A percentile compares a stretch with the other conserved stretches of the same genome.
phyloP scores from a whole-genome alignment of 2,329 filamentous ascomycete genomes.

The Colletotrichum gloeosporioides region DNA sequence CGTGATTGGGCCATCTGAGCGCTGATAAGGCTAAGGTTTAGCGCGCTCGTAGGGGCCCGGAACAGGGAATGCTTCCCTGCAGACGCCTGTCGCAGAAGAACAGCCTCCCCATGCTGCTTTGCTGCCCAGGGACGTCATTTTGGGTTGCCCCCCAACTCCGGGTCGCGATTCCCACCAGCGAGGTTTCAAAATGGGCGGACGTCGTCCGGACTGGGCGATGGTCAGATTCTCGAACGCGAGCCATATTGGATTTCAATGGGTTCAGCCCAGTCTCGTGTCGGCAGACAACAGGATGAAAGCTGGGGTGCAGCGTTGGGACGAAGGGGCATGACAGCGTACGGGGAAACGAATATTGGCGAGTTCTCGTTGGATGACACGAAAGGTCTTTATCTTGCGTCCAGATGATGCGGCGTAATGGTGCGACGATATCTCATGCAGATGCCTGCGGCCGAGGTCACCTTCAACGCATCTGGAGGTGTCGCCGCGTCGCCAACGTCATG shows the following conservation, averaged over 20 bases:
- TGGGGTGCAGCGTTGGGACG: background rate
- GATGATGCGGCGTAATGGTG: background rate
- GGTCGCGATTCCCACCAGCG: background rate
- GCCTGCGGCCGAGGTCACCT: background rate
- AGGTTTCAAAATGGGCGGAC: conserved; percentile 7
- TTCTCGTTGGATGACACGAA: background rate
- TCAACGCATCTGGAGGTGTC: background rate
- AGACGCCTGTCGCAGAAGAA: background rate
- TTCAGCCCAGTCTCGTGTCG: background rate
- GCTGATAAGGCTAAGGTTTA: conserved; percentile 23
- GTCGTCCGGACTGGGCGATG: conserved; percentile 4
- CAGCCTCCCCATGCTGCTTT: background rate
- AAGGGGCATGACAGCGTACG: background rate
- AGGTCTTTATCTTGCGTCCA: background rate
- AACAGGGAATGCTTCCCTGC: background rate
- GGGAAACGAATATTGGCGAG: background rate
- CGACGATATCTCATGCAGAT: background rate
- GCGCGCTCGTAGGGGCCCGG: background rate
- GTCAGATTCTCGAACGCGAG: background rate
- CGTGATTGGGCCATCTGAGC: conserved; percentile 2
- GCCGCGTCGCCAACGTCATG: background rate
- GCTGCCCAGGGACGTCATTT: background rate
- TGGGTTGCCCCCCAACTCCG: conserved; percentile 12
- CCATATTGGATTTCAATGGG: background rate
- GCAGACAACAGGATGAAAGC: background rate